Conservation (phyloP, 1,284 basidiomycete species). For the Ganoderma lingzhi region DNA sequence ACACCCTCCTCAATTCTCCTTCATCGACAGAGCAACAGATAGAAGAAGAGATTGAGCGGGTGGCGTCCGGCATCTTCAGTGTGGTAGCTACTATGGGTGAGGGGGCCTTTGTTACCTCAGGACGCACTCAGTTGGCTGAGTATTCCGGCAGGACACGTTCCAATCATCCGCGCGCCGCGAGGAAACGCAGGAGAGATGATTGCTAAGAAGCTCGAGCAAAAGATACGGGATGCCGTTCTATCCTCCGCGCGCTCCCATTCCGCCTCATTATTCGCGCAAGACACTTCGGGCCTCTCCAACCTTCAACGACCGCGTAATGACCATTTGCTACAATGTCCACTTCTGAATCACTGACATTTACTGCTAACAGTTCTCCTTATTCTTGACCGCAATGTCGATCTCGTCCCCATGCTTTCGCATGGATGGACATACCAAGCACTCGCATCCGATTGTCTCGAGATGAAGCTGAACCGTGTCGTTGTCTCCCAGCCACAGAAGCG, state of each 20-base stretch:
- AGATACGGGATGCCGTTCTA: constrained; percentile 92
- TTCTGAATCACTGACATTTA: constrained; percentile 14
- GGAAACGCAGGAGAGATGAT: constrained; percentile 99
- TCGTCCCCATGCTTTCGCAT: constrained; percentile 95
- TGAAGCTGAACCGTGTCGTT: constrained; percentile 96
- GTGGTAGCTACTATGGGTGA: constrained; percentile 91
- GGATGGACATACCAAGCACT: constrained; percentile 99
- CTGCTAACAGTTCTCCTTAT: constrained; percentile 81
- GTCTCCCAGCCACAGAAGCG: constrained; percentile 81
- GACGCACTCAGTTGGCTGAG: not conserved
- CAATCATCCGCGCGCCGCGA: constrained; percentile 93
- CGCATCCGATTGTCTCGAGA: constrained; percentile 96
- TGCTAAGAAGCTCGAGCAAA: constrained; percentile 92
- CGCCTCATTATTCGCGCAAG: constrained; percentile 72
- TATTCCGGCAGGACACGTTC: constrained; percentile 76
- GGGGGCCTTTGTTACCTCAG: constrained; percentile 31
- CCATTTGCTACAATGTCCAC: not conserved
- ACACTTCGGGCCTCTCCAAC: constrained; percentile 74
- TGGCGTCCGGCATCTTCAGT: constrained; percentile 92
- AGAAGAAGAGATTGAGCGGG: constrained; percentile 92
- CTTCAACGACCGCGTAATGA: constrained; percentile 83
- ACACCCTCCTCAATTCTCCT: constrained; percentile 93
- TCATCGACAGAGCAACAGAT: constrained; percentile 91
- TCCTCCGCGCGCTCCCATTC: constrained; percentile 75
- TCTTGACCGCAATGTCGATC: constrained; percentile 94